Conservation (phyloP, 805 yeast species). For the Kodamaea laetipori region DNA sequence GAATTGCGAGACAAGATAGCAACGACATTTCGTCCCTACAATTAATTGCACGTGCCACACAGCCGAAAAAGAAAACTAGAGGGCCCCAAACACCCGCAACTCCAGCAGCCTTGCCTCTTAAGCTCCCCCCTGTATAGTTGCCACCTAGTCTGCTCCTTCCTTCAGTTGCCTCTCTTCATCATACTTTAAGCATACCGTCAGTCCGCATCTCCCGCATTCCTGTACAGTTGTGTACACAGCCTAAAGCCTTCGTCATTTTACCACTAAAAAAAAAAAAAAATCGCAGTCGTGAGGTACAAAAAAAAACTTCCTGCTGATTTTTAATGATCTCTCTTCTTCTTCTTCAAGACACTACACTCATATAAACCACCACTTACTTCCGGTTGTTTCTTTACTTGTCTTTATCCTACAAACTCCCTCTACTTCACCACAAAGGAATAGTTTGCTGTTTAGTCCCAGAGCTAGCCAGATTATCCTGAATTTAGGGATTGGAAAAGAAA, state of each 20-base stretch:
- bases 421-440: background rate
- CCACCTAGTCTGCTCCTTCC: no score
- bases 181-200: no score
- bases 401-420: slow-evolving; percentile 11
- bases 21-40: no score
- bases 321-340: slow-evolving; percentile 12
- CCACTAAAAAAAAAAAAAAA: slow-evolving; percentile 8
- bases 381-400: slow-evolving; percentile 12
- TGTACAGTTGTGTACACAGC: slow-evolving; percentile 4
- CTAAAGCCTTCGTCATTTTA: background rate
- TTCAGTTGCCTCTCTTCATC: no score
- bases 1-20: no score
- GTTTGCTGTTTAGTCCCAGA: slow-evolving; percentile 1
- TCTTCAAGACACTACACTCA: slow-evolving; percentile 15
- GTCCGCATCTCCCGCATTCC: background rate
- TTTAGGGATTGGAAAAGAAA: slow-evolving; percentile 8
- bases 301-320: slow-evolving; percentile 8
- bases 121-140: no score
- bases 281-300: slow-evolving; percentile 3
- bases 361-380: slow-evolving; percentile 11
- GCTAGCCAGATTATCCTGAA: slow-evolving; percentile 2
- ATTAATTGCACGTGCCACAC: no score
- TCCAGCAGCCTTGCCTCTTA: no score
- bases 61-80: no score
- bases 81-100: no score